A percentile compares a stretch with the other conserved stretches of the same genome.
These are phyloP conservation scores for Blastobotrys indianensis DNA, from an alignment of 1,139 yeast genomes.

Conservation along the genomic window DNA sequence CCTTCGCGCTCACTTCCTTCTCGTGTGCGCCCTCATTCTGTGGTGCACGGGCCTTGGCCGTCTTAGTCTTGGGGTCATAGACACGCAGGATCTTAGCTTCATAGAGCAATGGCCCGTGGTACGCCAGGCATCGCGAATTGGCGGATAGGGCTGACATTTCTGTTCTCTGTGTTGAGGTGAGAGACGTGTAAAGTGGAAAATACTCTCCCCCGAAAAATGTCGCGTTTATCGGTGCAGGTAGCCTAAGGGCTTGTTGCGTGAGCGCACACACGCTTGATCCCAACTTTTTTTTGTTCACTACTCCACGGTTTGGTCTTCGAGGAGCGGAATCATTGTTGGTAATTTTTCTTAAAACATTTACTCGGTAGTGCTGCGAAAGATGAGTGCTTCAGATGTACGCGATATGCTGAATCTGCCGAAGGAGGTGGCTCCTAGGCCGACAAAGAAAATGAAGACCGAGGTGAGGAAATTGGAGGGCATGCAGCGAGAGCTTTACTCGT, in stretches of 20 bases:
- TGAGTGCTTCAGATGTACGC: conserved; percentile 52
- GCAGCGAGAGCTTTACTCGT: conserved; percentile 82
- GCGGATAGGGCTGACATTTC: conserved; percentile 1
- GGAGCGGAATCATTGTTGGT: no score
- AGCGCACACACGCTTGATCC: not conserved
- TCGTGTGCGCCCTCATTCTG: conserved; percentile 35
- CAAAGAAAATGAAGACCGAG: conserved; percentile 19
- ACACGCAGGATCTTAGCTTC: conserved; percentile 74
- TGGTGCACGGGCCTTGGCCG: conserved; percentile 30
- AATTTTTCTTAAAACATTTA: no score
- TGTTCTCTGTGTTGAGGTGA: not conserved
- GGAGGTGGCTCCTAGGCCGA: conserved; percentile 29
- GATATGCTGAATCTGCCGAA: conserved; percentile 66
- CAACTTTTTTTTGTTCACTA: not conserved
- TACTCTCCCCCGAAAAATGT: no score
- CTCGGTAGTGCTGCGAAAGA: no score
- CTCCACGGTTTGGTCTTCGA: no score
- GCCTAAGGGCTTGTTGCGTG: no score
- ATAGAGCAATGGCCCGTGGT: conserved; percentile 84
- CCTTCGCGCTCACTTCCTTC: conserved; percentile 26
- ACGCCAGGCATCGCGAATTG: conserved; percentile 54
- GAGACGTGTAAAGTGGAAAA: no score
- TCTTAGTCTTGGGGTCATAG: conserved; percentile 49
- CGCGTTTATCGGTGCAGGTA: no score
- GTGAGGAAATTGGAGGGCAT: conserved; percentile 52